Conservation (phyloP, 805 yeast species). For the Starmerella bombicola region DNA sequence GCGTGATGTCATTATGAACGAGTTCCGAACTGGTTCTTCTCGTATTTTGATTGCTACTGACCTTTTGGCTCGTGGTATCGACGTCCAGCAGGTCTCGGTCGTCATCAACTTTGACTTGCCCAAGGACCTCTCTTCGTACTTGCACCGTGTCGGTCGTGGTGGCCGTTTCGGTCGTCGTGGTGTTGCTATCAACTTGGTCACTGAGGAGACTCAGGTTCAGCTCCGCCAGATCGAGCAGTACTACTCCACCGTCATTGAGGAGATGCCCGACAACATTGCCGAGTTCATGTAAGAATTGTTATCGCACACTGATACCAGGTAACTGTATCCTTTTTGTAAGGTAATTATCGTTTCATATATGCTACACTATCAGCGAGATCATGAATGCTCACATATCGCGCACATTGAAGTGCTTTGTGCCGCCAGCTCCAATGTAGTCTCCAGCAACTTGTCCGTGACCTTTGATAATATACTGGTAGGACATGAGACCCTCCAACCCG, state of each 20-base stretch:
- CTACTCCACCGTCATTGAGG: slow-evolving; percentile 80
- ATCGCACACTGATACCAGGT: no score
- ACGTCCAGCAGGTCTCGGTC: slow-evolving; percentile 91
- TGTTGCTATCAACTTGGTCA: slow-evolving; percentile 88
- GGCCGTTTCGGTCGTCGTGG: slow-evolving; percentile 99
- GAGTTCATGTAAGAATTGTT: slow-evolving; percentile 25
- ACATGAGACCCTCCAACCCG: slow-evolving; percentile 91
- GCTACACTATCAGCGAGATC: no score
- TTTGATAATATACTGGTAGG: slow-evolving; percentile 83
- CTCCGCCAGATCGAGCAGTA: slow-evolving; percentile 79
- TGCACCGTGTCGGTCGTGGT: slow-evolving; percentile 96
- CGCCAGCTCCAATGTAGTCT: slow-evolving; percentile 90
- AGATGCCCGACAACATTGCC: slow-evolving; percentile 61
- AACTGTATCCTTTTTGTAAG: not conserved
- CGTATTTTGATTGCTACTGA: slow-evolving; percentile 88
- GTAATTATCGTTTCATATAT: slow-evolving; percentile 1
- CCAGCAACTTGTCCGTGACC: slow-evolving; percentile 91
- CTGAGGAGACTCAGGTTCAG: slow-evolving; percentile 59
- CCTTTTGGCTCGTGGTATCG: slow-evolving; percentile 95
- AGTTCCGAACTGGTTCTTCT: slow-evolving; percentile 87
- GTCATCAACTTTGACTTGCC: slow-evolving; percentile 93
- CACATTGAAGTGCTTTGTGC: slow-evolving; percentile 64
- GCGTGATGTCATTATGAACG: slow-evolving; percentile 89
- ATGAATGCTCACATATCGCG: slow-evolving; percentile 19
- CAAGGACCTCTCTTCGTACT: slow-evolving; percentile 78